A percentile compares a stretch with the other conserved stretches of the same genome.
These are phyloP conservation scores for Phialocephala sp. DNA, from an alignment of 2,329 filamentous ascomycete species.

Conservation along the genomic window DNA sequence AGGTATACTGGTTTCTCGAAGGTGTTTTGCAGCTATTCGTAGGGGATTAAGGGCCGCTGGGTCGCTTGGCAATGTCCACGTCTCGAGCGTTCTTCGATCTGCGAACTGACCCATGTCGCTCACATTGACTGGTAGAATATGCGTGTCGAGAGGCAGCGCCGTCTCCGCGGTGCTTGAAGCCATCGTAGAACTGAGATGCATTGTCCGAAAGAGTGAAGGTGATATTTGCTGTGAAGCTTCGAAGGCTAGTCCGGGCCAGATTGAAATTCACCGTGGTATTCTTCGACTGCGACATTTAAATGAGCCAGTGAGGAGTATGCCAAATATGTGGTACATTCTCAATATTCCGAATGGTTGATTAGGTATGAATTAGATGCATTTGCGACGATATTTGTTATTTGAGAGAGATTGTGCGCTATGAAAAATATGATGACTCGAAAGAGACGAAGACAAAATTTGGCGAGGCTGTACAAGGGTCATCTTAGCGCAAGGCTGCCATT, in stretches of 20 bases:
- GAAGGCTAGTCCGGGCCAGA: conserved; percentile 31
- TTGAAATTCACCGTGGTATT: conserved; percentile 33
- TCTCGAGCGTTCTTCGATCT: conserved; percentile 35
- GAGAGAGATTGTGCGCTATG: neutral
- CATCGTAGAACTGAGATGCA: conserved; percentile 31
- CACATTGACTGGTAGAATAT: conserved; percentile 34
- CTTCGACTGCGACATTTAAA: conserved; percentile 40
- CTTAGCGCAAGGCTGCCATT: neutral
- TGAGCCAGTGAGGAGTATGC: conserved; percentile 28
- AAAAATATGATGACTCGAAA: conserved; percentile 4
- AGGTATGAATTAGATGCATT: conserved; percentile 16
- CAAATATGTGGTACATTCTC: conserved; percentile 36
- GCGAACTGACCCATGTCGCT: conserved; percentile 36
- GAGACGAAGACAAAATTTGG: neutral
- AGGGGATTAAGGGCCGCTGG: conserved; percentile 28
- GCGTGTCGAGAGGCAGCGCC: conserved; percentile 29
- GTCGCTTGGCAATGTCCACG: conserved; percentile 36
- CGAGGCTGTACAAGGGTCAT: neutral
- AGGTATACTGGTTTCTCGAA: conserved; percentile 53
- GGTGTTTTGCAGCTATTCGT: conserved; percentile 37
- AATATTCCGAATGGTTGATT: conserved; percentile 4
- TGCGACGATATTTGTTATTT: neutral
- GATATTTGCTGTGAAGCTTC: conserved; percentile 23
- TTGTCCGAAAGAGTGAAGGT: neutral
- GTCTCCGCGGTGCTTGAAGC: conserved; percentile 27